Conservation (phyloP, 192 early-diverging fungal genomes). For the Podochytrium sp. region DNA sequence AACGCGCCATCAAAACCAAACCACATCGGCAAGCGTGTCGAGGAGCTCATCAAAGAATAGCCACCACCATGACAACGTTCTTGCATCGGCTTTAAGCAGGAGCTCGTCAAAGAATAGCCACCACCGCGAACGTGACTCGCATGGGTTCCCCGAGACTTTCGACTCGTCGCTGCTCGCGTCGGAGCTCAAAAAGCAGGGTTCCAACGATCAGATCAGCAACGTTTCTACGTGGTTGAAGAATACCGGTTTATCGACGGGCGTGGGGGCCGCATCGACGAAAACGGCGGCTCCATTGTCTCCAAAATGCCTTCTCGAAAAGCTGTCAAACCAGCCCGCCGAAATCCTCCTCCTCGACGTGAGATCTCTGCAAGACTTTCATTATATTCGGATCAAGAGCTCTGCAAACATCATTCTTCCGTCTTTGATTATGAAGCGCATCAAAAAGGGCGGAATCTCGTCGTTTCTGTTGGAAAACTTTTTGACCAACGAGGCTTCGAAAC, state of each 20-base stretch:
- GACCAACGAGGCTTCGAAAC: constrained; percentile 26
- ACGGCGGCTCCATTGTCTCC: not conserved
- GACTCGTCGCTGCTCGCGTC: not conserved
- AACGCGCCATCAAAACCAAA: too few relatives aligned
- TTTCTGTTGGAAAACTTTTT: constrained; percentile 46
- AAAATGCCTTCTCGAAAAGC: not conserved
- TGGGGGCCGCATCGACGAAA: not conserved
- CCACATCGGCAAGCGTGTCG: too few relatives aligned
- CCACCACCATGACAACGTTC: too few relatives aligned
- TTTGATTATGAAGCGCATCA: constrained; percentile 49
- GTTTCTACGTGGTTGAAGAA: not conserved
- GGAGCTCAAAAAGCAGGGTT: not conserved
- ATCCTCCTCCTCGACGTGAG: constrained; percentile 40
- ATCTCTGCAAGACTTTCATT: constrained; percentile 25
- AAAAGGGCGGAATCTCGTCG: constrained; percentile 29
- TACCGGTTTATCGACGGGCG: not conserved
- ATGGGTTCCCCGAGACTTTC: too few relatives aligned
- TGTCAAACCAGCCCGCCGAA: not conserved
- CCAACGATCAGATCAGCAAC: not conserved
- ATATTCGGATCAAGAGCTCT: constrained; percentile 27
- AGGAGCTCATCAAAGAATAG: too few relatives aligned
- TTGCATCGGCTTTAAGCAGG: too few relatives aligned
- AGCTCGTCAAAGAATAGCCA: too few relatives aligned
- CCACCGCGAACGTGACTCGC: too few relatives aligned
- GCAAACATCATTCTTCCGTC: constrained; percentile 43